These are phyloP conservation scores for Lasiodiplodia sp. DNA, from an alignment of 2,329 filamentous ascomycete genomes.

Conservation along the genomic window DNA sequence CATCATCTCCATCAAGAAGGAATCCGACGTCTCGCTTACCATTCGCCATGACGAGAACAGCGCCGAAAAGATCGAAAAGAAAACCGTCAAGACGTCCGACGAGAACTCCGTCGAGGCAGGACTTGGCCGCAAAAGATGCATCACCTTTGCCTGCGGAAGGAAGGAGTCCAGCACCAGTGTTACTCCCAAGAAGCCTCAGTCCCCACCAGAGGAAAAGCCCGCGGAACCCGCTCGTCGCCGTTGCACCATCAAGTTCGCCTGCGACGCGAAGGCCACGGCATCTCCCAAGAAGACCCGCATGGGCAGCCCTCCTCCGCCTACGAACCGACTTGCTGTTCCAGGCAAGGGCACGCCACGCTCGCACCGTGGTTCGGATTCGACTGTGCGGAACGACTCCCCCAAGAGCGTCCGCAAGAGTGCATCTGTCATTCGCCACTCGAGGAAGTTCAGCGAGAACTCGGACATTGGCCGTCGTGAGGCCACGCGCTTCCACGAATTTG, in stretches of 20 bases:
- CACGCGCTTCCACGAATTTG: conserved; percentile 87
- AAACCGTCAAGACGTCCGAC: conserved; percentile 40
- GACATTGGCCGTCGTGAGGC: conserved; percentile 61
- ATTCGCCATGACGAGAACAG: conserved; percentile 47
- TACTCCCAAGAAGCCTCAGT: conserved; percentile 39
- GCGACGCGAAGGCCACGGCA: conserved; percentile 59
- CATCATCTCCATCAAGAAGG: conserved; percentile 45
- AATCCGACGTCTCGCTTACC: conserved; percentile 45
- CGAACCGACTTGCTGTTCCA: conserved; percentile 39
- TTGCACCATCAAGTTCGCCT: conserved; percentile 77
- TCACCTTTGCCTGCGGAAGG: conserved; percentile 83
- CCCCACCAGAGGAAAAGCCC: conserved; percentile 32
- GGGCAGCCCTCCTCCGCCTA: conserved; percentile 51
- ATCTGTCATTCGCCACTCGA: conserved; percentile 40
- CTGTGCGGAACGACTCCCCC: conserved; percentile 57
- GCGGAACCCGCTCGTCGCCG: conserved; percentile 58
- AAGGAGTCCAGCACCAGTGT: conserved; percentile 55
- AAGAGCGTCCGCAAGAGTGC: conserved; percentile 49
- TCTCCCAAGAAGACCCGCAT: conserved; percentile 42
- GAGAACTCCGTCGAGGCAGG: conserved; percentile 69
- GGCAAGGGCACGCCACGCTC: conserved; percentile 40
- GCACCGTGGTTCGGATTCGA: conserved; percentile 60
- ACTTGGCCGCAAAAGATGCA: conserved; percentile 81
- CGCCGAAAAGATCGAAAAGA: conserved; percentile 34
- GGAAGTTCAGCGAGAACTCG: conserved; percentile 46